Conservation (phyloP, 2,329 filamentous ascomycete species). For the Penicillium freii region DNA sequence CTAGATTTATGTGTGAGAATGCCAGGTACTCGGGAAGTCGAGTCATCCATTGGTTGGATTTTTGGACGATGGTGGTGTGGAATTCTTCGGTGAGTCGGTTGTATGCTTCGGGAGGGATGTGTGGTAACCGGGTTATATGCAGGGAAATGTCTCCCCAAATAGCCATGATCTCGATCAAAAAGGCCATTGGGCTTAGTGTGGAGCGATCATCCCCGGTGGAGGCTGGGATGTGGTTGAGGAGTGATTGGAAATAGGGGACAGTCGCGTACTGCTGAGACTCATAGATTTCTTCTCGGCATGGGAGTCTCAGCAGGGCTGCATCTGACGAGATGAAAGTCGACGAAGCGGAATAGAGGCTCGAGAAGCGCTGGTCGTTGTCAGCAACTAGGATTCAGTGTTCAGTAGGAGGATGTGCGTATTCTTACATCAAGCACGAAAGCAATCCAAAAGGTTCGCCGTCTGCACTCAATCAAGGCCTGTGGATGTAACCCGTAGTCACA, state of each 20-base stretch:
- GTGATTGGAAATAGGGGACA: constrained; percentile 61
- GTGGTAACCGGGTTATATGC: constrained; percentile 55
- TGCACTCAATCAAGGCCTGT: constrained; percentile 62
- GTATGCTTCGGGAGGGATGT: constrained; percentile 46
- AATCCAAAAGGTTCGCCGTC: constrained; percentile 70
- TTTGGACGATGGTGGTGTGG: constrained; percentile 52
- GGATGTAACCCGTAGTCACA: constrained; percentile 60
- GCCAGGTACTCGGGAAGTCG: constrained; percentile 56
- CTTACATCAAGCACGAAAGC: constrained; percentile 66
- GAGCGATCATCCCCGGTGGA: constrained; percentile 40
- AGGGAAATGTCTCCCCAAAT: constrained; percentile 66
- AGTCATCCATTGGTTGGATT: constrained; percentile 58
- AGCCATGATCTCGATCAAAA: constrained; percentile 61
- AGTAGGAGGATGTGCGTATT: constrained; percentile 19
- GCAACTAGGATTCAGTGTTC: constrained; percentile 12
- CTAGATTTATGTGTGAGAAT: constrained; percentile 58
- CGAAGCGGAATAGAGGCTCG: constrained; percentile 56
- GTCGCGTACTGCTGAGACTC: constrained; percentile 59
- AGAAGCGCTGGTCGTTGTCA: constrained; percentile 52
- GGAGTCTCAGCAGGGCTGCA: constrained; percentile 66
- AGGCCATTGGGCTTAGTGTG: constrained; percentile 54
- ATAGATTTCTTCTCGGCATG: constrained; percentile 60
- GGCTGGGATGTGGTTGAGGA: constrained; percentile 43
- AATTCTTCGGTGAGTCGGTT: constrained; percentile 50
- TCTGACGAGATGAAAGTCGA: constrained; percentile 59